Evolutionary conservation across 306 rosid species (phyloP).

Genomic region (Albizia julibrissin): DNA sequence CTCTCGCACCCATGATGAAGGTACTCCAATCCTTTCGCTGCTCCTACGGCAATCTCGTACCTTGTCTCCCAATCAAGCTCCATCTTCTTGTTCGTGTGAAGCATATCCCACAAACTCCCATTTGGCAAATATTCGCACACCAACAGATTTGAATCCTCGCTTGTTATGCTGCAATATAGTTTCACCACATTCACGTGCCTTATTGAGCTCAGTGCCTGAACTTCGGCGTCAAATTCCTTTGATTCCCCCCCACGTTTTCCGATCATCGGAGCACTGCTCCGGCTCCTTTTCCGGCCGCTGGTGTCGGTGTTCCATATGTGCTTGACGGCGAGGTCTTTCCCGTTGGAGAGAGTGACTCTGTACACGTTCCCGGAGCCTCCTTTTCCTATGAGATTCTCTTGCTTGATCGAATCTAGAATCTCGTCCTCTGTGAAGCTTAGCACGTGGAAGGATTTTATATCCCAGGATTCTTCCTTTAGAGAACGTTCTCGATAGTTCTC

Average conservation of each 20-base stretch:
- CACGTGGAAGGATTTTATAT: slow-evolving; percentile 83
- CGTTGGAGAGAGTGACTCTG: slow-evolving; percentile 60
- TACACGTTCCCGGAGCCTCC: slow-evolving; percentile 97
- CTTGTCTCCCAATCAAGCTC: slow-evolving; percentile 92
- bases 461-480: slow-evolving; percentile 82
- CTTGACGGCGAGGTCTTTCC: slow-evolving; percentile 83
- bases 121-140: slow-evolving; percentile 87
- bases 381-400: slow-evolving; percentile 82
- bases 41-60: slow-evolving; percentile 79
- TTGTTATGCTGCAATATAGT: slow-evolving; percentile 81
- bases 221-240: slow-evolving; percentile 80
- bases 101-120: slow-evolving; percentile 90
- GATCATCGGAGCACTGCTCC: slow-evolving; percentile 61
- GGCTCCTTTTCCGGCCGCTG: slow-evolving; percentile 30
- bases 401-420: slow-evolving; percentile 79
- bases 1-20: slow-evolving; percentile 81
- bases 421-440: slow-evolving; percentile 75
- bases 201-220: slow-evolving; percentile 74
- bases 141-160: slow-evolving; percentile 87
- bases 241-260: slow-evolving; percentile 43
- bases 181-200: slow-evolving; percentile 97
- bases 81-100: slow-evolving; percentile 61
- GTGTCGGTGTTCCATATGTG: slow-evolving; percentile 77
- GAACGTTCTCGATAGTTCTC: slow-evolving; percentile 56
- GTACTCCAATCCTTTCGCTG: slow-evolving; percentile 93